These are phyloP conservation scores for Mycena filopes DNA, from an alignment of 768 basidiomycete genomes.

Conservation along the genomic window DNA sequence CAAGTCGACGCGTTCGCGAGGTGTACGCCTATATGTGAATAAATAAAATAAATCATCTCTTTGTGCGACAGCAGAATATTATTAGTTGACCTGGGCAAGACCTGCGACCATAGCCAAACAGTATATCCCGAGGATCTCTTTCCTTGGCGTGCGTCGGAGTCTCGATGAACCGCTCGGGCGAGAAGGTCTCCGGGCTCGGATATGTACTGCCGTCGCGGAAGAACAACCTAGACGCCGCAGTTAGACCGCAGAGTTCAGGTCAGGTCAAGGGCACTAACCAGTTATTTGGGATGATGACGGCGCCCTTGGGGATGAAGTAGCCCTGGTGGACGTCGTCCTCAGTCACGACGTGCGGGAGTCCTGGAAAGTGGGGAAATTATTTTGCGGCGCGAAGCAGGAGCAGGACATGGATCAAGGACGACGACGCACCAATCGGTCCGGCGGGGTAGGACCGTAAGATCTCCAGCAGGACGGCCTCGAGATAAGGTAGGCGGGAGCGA, in stretches of 20 bases:
- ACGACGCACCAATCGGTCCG: constrained; percentile 22
- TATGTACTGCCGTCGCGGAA: constrained; percentile 34
- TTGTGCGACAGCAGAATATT: too few relatives aligned
- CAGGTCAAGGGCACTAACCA: constrained; percentile 15
- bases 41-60: neutral
- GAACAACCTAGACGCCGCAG: constrained; percentile 26
- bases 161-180: constrained; percentile 35
- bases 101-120: constrained; percentile 41
- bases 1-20: constrained; percentile 44
- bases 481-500: constrained; percentile 33
- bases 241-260: neutral
- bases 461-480: constrained; percentile 27
- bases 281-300: constrained; percentile 33
- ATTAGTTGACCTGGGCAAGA: too few relatives aligned
- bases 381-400: too few relatives aligned
- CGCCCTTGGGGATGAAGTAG: constrained; percentile 34
- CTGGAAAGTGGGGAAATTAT: neutral
- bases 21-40: constrained; percentile 34
- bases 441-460: constrained; percentile 17
- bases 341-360: constrained; percentile 27
- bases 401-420: neutral
- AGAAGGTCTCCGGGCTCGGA: constrained; percentile 33
- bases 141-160: constrained; percentile 21
- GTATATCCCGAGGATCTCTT: constrained; percentile 29
- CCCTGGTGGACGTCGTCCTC: constrained; percentile 34